These are phyloP conservation scores for Blastomyces parvus DNA, from an alignment of 2,329 filamentous ascomycete species.

Conservation along the genomic window DNA sequence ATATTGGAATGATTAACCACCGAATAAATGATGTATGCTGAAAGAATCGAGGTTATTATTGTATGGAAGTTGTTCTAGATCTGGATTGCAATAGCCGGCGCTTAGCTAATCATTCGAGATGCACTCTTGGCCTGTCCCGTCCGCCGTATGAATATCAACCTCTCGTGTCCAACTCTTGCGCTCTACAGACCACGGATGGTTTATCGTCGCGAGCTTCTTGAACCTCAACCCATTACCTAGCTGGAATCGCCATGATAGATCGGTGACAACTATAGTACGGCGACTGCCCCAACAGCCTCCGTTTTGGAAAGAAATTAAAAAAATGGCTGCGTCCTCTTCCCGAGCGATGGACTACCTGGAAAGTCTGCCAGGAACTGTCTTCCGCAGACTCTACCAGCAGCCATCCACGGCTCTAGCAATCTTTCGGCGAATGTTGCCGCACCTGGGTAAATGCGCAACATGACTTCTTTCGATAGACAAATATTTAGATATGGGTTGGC, in stretches of 20 bases:
- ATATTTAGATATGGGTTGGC: slow-evolving; percentile 8
- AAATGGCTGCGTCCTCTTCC: slow-evolving; percentile 48
- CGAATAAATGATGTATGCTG: not conserved
- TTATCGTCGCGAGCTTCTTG: not conserved
- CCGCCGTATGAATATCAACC: not conserved
- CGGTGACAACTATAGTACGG: slow-evolving; percentile 12
- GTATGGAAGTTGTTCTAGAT: not conserved
- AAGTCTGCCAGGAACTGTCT: slow-evolving; percentile 78
- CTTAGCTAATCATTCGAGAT: not conserved
- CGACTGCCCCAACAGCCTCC: slow-evolving; percentile 5
- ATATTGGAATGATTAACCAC: slow-evolving; percentile 26
- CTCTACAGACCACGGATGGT: not conserved
- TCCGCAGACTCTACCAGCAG: slow-evolving; percentile 87
- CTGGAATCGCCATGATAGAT: slow-evolving; percentile 13
- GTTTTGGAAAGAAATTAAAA: slow-evolving; percentile 20
- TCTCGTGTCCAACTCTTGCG: not conserved
- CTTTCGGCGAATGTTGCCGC: slow-evolving; percentile 92
- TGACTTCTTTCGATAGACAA: not conserved
- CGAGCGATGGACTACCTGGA: slow-evolving; percentile 83
- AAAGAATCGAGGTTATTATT: not conserved
- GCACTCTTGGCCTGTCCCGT: not conserved
- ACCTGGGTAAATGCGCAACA: slow-evolving; percentile 53
- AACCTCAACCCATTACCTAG: not conserved
- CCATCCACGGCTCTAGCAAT: slow-evolving; percentile 91
- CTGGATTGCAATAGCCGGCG: not conserved